These are phyloP conservation scores for Ustilago curta DNA, from an alignment of 1,284 basidiomycete genomes.

Conservation along the genomic window DNA sequence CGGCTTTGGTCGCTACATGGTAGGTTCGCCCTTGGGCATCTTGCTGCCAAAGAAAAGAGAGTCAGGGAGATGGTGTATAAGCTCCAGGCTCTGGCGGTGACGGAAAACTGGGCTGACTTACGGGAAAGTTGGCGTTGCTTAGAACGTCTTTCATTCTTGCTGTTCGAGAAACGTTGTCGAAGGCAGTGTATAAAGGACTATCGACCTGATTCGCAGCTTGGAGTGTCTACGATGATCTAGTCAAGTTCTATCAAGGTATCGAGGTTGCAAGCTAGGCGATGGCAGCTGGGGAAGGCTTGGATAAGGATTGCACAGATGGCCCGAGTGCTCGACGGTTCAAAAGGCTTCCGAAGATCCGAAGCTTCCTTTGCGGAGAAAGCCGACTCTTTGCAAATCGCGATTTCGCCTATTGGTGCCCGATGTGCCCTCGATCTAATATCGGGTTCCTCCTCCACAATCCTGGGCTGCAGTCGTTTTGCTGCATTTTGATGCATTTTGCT, in stretches of 20 bases:
- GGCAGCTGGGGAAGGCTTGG: background rate
- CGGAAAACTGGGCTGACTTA: constrained; percentile 9
- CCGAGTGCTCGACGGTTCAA: background rate
- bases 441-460: constrained; percentile 19
- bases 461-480: background rate
- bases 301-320: background rate
- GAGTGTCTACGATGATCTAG: background rate
- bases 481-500: too few species aligned
- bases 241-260: background rate
- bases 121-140: constrained; percentile 60
- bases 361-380: constrained; percentile 26
- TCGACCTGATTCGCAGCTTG: background rate
- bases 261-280: background rate
- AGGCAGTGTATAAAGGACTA: too few species aligned
- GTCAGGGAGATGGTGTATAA: background rate
- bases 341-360: constrained; percentile 40
- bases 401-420: background rate
- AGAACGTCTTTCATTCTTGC: constrained; percentile 58
- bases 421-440: background rate
- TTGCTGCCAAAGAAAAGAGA: constrained; percentile 25
- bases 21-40: constrained; percentile 54
- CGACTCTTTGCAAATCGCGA: constrained; percentile 12
- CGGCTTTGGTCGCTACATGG: constrained; percentile 53
- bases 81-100: too few species aligned
- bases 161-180: background rate